phyloP scores from a whole-genome alignment of 78 protist genomes.

The Speleostelium caveatum region DNA sequence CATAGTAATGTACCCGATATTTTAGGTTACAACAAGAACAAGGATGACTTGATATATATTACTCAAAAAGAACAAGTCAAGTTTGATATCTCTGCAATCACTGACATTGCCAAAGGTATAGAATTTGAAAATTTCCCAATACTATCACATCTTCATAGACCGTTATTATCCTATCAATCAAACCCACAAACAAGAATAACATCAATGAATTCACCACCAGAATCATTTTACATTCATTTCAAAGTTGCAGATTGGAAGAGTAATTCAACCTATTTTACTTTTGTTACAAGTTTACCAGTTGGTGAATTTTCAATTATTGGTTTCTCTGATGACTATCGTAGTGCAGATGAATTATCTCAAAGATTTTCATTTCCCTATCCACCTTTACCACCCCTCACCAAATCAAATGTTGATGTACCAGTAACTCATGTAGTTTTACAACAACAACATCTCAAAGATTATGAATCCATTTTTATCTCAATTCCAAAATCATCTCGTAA shows the following conservation, averaged over 20 bases:
- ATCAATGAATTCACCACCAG: conserved; percentile 9
- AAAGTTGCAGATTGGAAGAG: conserved; percentile 48
- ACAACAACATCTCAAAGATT: background rate
- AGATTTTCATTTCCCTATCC: conserved; percentile 48
- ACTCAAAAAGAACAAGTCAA: background rate
- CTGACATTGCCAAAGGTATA: conserved; percentile 37
- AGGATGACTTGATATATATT: too few relatives aligned
- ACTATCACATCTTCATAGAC: conserved; percentile 24
- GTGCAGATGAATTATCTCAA: conserved; percentile 15
- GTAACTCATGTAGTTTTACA: conserved; percentile 9
- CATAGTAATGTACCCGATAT: conserved; percentile 58
- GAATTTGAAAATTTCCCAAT: conserved; percentile 16
- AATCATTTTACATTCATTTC: conserved; percentile 46
- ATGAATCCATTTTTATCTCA: conserved; percentile 42
- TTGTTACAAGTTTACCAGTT: conserved; percentile 38
- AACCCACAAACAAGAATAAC: conserved; percentile 30
- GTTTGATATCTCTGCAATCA: conserved; percentile 10
- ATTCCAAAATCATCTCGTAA: conserved; percentile 28
- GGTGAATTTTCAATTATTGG: conserved; percentile 41
- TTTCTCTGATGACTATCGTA: conserved; percentile 1
- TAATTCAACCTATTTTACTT: conserved; percentile 27
- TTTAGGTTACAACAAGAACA: conserved; percentile 10
- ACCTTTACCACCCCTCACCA: conserved; percentile 28
- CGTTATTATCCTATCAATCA: conserved; percentile 19
- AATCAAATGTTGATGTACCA: conserved; percentile 39